Percentiles rank a stretch among this genome's conserved stretches.
phyloP scores from a whole-genome alignment of 805 yeast genomes.

The Yarrowia sp. region DNA sequence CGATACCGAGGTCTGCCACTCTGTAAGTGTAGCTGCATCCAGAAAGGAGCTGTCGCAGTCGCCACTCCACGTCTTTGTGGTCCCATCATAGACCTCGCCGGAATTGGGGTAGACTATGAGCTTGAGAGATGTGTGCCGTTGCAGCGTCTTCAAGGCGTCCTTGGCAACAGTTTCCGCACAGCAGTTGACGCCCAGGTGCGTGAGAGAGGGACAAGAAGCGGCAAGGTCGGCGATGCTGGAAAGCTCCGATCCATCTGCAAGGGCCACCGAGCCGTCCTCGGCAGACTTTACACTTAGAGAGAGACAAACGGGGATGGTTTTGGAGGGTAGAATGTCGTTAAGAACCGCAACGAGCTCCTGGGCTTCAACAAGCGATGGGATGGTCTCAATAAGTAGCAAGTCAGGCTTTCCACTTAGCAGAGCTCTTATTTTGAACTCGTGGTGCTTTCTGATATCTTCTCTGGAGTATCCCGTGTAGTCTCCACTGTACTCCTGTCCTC shows the following conservation, averaged over 20 bases:
- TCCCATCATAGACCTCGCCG: constrained; percentile 68
- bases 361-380: constrained; percentile 68
- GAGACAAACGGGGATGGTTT: constrained; percentile 54
- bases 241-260: constrained; percentile 58
- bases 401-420: constrained; percentile 55
- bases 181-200: constrained; percentile 74
- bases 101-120: constrained; percentile 75
- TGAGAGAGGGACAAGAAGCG: constrained; percentile 22
- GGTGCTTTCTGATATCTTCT: constrained; percentile 58
- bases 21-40: constrained; percentile 54
- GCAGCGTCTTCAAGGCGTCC: constrained; percentile 53
- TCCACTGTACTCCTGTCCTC: constrained; percentile 79
- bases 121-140: constrained; percentile 48
- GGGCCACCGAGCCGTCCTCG: constrained; percentile 40
- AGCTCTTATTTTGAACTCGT: constrained; percentile 55
- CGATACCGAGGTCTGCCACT: constrained; percentile 51
- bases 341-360: constrained; percentile 51
- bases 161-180: constrained; percentile 57
- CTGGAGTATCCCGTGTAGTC: constrained; percentile 57
- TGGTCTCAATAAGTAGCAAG: constrained; percentile 71
- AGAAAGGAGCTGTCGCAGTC: constrained; percentile 48
- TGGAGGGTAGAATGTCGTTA: constrained; percentile 29
- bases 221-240: constrained; percentile 8
- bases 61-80: constrained; percentile 54
- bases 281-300: constrained; percentile 56